A percentile compares a stretch with the other conserved stretches of the same genome.
These are phyloP conservation scores for Austroboletus eburneus DNA, from an alignment of 768 basidiomycete species.

Conservation along the genomic window DNA sequence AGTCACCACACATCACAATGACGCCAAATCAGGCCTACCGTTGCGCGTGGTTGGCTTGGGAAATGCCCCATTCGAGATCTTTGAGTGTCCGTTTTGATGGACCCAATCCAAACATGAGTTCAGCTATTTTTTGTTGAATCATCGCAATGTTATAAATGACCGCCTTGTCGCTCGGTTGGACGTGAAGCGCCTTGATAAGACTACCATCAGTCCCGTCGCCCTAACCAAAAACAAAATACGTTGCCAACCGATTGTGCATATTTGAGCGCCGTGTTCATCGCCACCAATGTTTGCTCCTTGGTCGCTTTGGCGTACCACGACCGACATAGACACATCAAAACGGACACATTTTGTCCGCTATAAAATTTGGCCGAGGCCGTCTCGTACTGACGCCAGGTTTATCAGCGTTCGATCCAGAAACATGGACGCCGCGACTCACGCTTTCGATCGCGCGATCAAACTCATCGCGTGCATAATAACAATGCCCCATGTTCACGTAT, in stretches of 20 bases:
- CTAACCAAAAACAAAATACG: not conserved
- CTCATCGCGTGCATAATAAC: constrained; percentile 89
- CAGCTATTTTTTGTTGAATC: constrained; percentile 95
- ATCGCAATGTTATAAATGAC: constrained; percentile 95
- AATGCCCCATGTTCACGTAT: constrained; percentile 95
- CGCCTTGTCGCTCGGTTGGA: constrained; percentile 86
- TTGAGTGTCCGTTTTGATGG: constrained; percentile 74
- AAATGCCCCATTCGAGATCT: constrained; percentile 74
- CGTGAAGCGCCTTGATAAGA: constrained; percentile 64
- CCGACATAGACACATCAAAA: constrained; percentile 81
- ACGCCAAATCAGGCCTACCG: constrained; percentile 48
- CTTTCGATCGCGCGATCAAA: constrained; percentile 95
- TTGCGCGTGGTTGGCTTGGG: constrained; percentile 82
- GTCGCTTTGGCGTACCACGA: constrained; percentile 94
- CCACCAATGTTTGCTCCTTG: constrained; percentile 77
- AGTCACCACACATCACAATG: not conserved
- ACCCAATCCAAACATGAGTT: constrained; percentile 73
- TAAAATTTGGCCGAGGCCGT: constrained; percentile 83
- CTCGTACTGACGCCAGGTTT: constrained; percentile 66
- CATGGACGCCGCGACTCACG: constrained; percentile 58
- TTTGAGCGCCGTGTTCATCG: constrained; percentile 80
- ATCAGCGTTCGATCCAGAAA: not conserved
- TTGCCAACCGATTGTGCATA: constrained; percentile 71
- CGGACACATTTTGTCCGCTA: constrained; percentile 65
- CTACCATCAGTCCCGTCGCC: constrained; percentile 1